Percentiles rank a stretch among this genome's conserved stretches.
These are phyloP conservation scores for Echeveria elegans DNA, from an alignment of 164 flowering plant genomes.

Conservation along the genomic window DNA sequence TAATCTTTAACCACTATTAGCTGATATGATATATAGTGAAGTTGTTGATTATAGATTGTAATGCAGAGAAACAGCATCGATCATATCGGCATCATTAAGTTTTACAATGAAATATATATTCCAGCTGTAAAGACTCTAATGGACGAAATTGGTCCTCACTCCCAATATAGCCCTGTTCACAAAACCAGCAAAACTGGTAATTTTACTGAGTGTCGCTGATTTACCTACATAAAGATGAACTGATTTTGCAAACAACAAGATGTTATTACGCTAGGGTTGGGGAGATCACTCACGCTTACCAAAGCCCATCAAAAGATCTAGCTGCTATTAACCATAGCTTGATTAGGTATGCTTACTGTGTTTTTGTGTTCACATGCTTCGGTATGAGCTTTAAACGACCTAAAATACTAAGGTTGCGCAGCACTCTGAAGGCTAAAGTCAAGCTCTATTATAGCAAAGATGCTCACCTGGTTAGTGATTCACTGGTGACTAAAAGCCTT, in stretches of 20 bases:
- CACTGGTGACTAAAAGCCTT: slow-evolving; percentile 49
- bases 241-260: slow-evolving; percentile 71
- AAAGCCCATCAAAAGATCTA: slow-evolving; percentile 46
- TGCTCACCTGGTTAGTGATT: slow-evolving; percentile 53
- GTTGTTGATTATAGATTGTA: slow-evolving; percentile 11
- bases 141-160: slow-evolving; percentile 62
- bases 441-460: slow-evolving; percentile 10
- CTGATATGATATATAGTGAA: not conserved
- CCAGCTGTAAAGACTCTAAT: slow-evolving; percentile 78
- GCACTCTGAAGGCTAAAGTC: slow-evolving; percentile 1
- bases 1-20: slow-evolving; percentile 1
- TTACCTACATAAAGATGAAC: slow-evolving; percentile 71
- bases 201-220: slow-evolving; percentile 5
- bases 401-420: not conserved
- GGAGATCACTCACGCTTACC: slow-evolving; percentile 93
- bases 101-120: slow-evolving; percentile 83
- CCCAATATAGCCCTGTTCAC: slow-evolving; percentile 25
- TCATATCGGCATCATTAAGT: slow-evolving; percentile 77
- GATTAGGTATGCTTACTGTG: too few species aligned
- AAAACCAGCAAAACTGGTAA: slow-evolving; percentile 29
- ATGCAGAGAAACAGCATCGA: slow-evolving; percentile 63
- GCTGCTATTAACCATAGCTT: too few species aligned
- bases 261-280: slow-evolving; percentile 98
- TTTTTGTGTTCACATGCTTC: not conserved
- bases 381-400: not conserved